These are phyloP conservation scores for Vanrija sp. DNA, from an alignment of 1,284 basidiomycete species.

Conservation along the genomic window DNA sequence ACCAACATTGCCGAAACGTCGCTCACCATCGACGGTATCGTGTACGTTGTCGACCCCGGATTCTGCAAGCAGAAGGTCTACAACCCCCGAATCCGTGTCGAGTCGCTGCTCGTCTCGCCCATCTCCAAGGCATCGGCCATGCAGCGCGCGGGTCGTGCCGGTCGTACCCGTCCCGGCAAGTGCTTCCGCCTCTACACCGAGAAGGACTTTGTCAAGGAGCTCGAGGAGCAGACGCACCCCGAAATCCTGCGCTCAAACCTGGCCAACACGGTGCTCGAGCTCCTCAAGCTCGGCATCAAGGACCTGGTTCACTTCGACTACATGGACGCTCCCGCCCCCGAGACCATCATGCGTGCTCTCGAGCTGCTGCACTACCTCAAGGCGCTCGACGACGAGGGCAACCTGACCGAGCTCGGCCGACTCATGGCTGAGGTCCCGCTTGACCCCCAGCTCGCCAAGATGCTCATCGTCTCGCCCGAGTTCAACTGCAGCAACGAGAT, in stretches of 20 bases:
- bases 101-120: conserved; percentile 86
- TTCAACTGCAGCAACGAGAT: conserved; percentile 97
- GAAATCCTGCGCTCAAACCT: conserved; percentile 91
- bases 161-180: conserved; percentile 91
- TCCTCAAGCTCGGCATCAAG: conserved; percentile 91
- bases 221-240: conserved; percentile 95
- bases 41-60: conserved; percentile 97
- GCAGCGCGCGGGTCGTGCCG: conserved; percentile 93
- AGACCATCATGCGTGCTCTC: conserved; percentile 95
- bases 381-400: conserved; percentile 91
- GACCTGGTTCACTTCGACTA: conserved; percentile 92
- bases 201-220: conserved; percentile 90
- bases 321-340: conserved; percentile 94
- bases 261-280: conserved; percentile 87
- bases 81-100: conserved; percentile 92
- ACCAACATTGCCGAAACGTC: conserved; percentile 99
- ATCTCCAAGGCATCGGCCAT: conserved; percentile 96
- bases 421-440: conserved; percentile 99
- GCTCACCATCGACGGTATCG: conserved; percentile 96
- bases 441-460: conserved; percentile 93
- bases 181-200: conserved; percentile 97
- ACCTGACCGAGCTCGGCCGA: conserved; percentile 76
- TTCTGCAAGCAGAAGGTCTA: conserved; percentile 98
- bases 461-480: conserved; percentile 89
- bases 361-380: conserved; percentile 90